Conservation (phyloP, 371 early-diverging fungal species). For the Mucor circinelloides region DNA sequence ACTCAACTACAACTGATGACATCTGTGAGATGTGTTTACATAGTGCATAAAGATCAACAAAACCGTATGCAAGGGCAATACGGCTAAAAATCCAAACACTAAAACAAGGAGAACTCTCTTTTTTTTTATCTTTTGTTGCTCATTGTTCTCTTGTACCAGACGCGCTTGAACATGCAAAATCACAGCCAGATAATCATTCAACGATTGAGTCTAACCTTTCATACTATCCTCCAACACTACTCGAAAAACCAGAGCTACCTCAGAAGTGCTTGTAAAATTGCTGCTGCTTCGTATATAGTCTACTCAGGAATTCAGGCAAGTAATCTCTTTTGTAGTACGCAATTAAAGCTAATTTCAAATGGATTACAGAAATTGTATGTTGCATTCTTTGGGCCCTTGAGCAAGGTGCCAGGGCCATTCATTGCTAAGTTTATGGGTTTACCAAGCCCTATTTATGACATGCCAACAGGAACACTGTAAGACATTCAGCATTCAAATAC, state of each 20-base stretch:
- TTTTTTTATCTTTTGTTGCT: neutral
- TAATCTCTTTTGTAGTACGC: neutral
- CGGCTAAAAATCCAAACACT: neutral
- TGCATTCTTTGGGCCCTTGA: neutral
- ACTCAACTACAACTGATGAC: too few relatives aligned
- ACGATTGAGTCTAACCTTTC: neutral
- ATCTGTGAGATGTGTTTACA: too few relatives aligned
- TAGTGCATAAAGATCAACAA: neutral
- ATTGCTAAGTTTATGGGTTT: constrained; percentile 16
- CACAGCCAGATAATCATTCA: neutral
- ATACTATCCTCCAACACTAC: neutral
- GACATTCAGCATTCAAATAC: too few relatives aligned
- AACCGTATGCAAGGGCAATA: neutral
- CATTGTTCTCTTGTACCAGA: neutral
- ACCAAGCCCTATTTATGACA: constrained; percentile 1
- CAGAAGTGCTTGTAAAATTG: neutral
- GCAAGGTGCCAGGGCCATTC: constrained; percentile 36
- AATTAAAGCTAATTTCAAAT: neutral
- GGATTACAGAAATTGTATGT: neutral
- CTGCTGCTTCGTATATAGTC: neutral
- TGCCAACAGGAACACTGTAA: neutral
- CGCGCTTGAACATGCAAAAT: neutral
- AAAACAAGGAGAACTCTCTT: neutral
- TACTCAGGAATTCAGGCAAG: neutral
- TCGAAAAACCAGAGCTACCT: neutral